Conservation (phyloP, 352 stramenopile species). For the Blastocystis hominis region DNA sequence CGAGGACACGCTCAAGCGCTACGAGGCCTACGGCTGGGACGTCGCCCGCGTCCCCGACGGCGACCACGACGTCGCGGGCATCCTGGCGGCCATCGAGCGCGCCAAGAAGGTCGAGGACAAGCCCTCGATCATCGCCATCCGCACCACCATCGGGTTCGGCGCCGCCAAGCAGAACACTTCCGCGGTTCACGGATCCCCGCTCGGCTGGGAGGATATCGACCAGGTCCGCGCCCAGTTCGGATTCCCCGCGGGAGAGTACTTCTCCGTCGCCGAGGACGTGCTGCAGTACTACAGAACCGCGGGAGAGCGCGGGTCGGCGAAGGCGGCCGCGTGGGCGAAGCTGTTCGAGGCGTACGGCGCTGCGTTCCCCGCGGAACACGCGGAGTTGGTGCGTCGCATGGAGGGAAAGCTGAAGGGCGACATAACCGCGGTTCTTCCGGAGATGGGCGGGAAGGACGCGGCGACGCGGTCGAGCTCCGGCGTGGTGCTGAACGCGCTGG, state of each 20-base stretch:
- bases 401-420: constrained; percentile 76
- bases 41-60: constrained; percentile 84
- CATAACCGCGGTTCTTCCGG: constrained; percentile 80
- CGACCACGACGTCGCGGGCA: constrained; percentile 80
- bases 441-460: constrained; percentile 77
- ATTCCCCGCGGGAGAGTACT: constrained; percentile 79
- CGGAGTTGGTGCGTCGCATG: constrained; percentile 85
- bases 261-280: constrained; percentile 64
- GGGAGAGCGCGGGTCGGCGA: constrained; percentile 66
- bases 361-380: constrained; percentile 78
- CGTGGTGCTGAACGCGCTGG: constrained; percentile 84
- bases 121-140: constrained; percentile 95
- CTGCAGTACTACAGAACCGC: constrained; percentile 60
- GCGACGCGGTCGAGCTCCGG: constrained; percentile 87
- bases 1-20: constrained; percentile 90
- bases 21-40: constrained; percentile 95
- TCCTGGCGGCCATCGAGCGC: constrained; percentile 81
- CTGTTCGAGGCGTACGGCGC: constrained; percentile 80
- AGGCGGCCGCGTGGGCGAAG: constrained; percentile 77
- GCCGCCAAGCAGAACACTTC: constrained; percentile 79
- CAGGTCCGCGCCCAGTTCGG: constrained; percentile 75
- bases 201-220: constrained; percentile 84
- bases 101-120: constrained; percentile 86
- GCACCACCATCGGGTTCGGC: constrained; percentile 88
- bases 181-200: constrained; percentile 85